A percentile compares a stretch with the other conserved stretches of the same genome.
Conservation (phyloP, 225 moss, liverwort and hornwort species). For the Sphagnum contortum region DNA sequence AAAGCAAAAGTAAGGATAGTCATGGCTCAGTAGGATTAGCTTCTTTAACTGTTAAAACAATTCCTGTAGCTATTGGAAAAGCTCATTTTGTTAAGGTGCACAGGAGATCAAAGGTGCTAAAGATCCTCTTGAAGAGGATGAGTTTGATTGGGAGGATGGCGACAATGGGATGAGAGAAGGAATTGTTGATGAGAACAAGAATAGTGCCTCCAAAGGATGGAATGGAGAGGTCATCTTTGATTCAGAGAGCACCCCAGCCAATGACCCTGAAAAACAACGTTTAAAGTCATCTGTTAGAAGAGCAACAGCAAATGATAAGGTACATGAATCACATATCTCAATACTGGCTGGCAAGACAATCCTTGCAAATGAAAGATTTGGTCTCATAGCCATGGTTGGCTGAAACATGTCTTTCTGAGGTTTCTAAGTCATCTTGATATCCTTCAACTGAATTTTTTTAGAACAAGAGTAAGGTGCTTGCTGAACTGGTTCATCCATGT, state of each 20-base stretch:
- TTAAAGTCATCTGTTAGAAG: conserved; percentile 55
- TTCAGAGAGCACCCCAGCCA: conserved; percentile 26
- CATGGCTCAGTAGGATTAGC: not conserved
- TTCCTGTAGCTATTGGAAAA: no score
- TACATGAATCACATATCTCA: conserved; percentile 1
- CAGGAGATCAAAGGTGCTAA: conserved; percentile 28
- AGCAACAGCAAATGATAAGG: conserved; percentile 94
- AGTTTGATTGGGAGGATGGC: conserved; percentile 91
- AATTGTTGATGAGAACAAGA: conserved; percentile 15
- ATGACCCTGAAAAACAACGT: conserved; percentile 19
- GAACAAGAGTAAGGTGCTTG: not conserved
- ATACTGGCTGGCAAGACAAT: no score
- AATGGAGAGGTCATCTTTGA: conserved; percentile 66
- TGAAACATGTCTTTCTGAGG: no score
- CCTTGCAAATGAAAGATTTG: no score
- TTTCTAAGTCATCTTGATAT: no score
- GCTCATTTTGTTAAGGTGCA: not conserved
- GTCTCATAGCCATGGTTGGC: no score
- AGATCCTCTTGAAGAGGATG: conserved; percentile 35
- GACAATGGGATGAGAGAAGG: conserved; percentile 22
- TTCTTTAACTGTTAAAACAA: not conserved
- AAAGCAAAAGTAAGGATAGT: no score
- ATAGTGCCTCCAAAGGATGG: conserved; percentile 39
- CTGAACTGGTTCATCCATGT: not conserved
- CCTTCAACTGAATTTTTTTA: no score